Evolutionary conservation across 495 filamentous ascomycete species (phyloP).

Genomic region (Sabuloglossum arenarium): DNA sequence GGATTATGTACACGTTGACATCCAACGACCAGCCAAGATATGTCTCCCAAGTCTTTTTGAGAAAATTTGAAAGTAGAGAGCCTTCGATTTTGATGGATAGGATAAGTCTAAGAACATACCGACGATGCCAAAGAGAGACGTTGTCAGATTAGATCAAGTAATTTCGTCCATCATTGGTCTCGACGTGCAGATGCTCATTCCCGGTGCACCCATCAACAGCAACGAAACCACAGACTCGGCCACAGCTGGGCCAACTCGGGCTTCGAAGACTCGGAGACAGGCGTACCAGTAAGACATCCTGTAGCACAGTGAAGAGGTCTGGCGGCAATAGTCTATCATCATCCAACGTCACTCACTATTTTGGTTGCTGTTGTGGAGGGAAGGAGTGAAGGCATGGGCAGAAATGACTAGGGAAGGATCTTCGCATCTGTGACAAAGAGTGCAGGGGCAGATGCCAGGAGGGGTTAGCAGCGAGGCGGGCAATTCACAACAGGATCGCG

Average conservation of each 20-base stretch:
- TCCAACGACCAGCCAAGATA: no score
- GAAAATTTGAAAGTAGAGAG: no score
- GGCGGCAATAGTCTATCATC: conserved; percentile 11
- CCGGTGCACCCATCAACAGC: background rate
- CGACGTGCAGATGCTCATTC: background rate
- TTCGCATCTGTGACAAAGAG: background rate
- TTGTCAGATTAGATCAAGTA: conserved; percentile 21
- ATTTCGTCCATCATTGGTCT: conserved; percentile 10
- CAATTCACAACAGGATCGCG: conserved; percentile 1
- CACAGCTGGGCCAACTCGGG: background rate
- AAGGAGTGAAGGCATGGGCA: background rate
- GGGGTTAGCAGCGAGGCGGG: background rate
- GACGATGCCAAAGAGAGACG: background rate
- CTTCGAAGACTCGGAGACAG: background rate
- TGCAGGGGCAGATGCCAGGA: background rate
- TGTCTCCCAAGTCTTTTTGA: no score
- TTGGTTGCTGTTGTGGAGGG: background rate
- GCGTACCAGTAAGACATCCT: background rate
- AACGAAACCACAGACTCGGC: conserved; percentile 8
- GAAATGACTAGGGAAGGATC: background rate
- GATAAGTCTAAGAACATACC: background rate
- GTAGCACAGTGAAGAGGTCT: conserved; percentile 4
- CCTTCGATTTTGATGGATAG: no score
- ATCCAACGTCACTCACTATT: conserved; percentile 9
- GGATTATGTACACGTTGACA: no score